Conservation (phyloP, 179 eudicot species). For the Carnegiea gigantea region DNA sequence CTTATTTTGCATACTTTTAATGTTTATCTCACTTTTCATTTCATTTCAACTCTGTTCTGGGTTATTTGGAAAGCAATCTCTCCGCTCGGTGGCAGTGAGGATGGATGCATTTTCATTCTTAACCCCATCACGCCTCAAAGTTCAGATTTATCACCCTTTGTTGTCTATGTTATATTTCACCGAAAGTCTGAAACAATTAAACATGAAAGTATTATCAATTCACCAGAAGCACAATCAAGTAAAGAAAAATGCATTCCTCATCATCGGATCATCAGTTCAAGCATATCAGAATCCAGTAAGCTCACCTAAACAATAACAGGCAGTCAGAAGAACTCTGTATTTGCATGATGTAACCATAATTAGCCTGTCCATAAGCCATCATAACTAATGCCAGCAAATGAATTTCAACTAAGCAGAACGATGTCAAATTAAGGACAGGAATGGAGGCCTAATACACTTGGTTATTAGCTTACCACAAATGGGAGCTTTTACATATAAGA, state of each 20-base stretch:
- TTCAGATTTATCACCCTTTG: neutral
- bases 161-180: no score
- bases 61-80: no score
- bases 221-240: neutral
- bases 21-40: neutral
- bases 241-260: neutral
- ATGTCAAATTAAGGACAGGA: no score
- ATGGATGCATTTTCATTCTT: neutral
- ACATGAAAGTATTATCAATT: neutral
- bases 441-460: no score
- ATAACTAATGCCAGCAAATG: neutral
- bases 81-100: neutral
- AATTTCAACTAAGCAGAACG: neutral
- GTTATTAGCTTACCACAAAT: neutral
- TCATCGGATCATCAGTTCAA: neutral
- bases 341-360: neutral
- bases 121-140: neutral
- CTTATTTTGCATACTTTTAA: no score
- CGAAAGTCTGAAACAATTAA: no score
- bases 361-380: neutral
- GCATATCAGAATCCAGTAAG: neutral
- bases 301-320: neutral
- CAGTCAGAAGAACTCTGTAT: no score
- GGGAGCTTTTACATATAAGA: neutral
- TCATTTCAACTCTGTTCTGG: no score